Conservation (phyloP, 2,329 filamentous ascomycete species). For the Claviceps cyperi region DNA sequence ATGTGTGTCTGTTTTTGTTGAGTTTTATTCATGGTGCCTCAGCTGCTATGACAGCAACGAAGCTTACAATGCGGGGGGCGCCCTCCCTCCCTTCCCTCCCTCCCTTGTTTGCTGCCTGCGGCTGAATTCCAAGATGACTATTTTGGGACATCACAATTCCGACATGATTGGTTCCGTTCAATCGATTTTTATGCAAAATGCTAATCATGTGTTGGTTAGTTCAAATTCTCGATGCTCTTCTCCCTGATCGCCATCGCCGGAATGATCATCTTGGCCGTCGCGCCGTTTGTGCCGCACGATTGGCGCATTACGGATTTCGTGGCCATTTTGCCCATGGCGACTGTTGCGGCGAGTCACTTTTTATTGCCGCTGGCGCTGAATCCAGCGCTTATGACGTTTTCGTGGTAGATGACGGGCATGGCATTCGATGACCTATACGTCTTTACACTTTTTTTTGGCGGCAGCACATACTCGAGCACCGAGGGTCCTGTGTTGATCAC, state of each 20-base stretch:
- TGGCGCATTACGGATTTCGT: constrained; percentile 59
- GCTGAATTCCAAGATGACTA: not conserved
- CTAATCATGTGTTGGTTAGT: constrained; percentile 26
- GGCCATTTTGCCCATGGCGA: constrained; percentile 62
- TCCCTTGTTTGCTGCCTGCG: not conserved
- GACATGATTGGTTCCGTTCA: not conserved
- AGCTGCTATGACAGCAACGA: no score
- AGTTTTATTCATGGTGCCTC: no score
- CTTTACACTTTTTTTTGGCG: not conserved
- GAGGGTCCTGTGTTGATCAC: no score
- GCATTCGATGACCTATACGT: not conserved
- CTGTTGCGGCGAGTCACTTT: constrained; percentile 54
- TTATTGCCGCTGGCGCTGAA: constrained; percentile 60
- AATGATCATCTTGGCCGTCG: constrained; percentile 52
- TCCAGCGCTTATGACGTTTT: constrained; percentile 68
- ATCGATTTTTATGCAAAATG: not conserved
- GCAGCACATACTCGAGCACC: no score
- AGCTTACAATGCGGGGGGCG: no score
- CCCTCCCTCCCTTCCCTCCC: not conserved
- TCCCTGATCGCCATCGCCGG: constrained; percentile 39
- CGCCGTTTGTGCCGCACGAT: constrained; percentile 46
- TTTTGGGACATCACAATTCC: not conserved
- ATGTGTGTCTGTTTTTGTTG: no score
- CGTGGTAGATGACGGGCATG: constrained; percentile 37
- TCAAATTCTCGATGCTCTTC: constrained; percentile 59